Evolutionary conservation across 495 filamentous ascomycete species (phyloP), one percentile per base, ranked within the genome.

Genomic region (Parathielavia hyrcaniae): DNA sequence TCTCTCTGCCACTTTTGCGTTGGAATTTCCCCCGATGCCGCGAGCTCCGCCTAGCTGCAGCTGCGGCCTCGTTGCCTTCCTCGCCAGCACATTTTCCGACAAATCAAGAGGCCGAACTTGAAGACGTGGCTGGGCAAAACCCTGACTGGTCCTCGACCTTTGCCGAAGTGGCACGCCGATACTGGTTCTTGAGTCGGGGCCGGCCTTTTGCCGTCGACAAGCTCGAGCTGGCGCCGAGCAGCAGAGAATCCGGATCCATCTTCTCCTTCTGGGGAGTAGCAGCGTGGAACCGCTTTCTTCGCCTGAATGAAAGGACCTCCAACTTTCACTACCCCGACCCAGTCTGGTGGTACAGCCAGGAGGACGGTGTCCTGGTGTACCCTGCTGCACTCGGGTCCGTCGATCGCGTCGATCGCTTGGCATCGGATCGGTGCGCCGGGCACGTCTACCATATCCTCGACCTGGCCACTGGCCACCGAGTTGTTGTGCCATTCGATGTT

Each of bases 301-400:
- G 78, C 57, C 72, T 80, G 50, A 71, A 76, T 39, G 60, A 72
- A 16, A 71, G 71, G 54, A 67, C 56, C 1, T 68, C 68, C 14
- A 57, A 60, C 23, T 80, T 81, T 45, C 70, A 85, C 74, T 70
- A 76, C 65, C 26, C 74, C 7, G 77, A 87, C 60, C 71, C 82
- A 6, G 68, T 76, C 10, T 88, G 85, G 85, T 80, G 75, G 40
- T 81, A 81, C 63, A 81, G 81, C 48, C 61, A 69, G 35, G 70
- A 73, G 34, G 79, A 83, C 41, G 81, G 79, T 0, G 58, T 87
- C 11, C 52, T 87, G 30, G 79, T 86, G 17, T 86, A 79, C 60
- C 81, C 79, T 9, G 55, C 54, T 17, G 51, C 50, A n/a, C 6
- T 22, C 20, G 11, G 6, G 32, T 19, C 34, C 12, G 22, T 55